A percentile compares a stretch with the other conserved stretches of the same genome.
Evolutionary conservation across 257 asterid species (phyloP).

Genomic region (Nyctanthes arbortristis): DNA sequence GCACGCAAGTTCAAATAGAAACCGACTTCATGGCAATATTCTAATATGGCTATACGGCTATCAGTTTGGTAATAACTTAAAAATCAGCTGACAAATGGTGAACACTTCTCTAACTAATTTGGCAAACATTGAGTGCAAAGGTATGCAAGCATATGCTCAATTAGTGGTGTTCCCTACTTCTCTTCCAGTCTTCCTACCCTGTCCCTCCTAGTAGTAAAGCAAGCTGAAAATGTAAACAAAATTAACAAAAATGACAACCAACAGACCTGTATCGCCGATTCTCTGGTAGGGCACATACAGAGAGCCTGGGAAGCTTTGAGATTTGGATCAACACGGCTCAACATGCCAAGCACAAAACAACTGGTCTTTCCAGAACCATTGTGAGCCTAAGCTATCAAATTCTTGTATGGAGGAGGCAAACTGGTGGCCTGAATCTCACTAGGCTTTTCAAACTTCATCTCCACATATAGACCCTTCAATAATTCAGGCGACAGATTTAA

Average conservation of each 20-base stretch:
- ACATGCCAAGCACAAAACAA: constrained; percentile 95
- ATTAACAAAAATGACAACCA: constrained; percentile 9
- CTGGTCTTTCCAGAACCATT: constrained; percentile 98
- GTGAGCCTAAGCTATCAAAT: constrained; percentile 94
- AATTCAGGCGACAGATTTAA: constrained; percentile 67
- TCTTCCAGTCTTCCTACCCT: neutral
- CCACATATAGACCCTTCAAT: constrained; percentile 79
- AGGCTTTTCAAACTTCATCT: constrained; percentile 83
- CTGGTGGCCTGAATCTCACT: constrained; percentile 81
- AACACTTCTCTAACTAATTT: too few species aligned
- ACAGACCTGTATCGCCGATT: constrained; percentile 87
- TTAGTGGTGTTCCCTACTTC: neutral
- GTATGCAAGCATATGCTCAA: neutral
- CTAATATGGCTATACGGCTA: neutral
- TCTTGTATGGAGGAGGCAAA: constrained; percentile 84
- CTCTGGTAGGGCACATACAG: constrained; percentile 96
- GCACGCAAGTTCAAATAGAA: neutral
- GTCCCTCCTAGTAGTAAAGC: neutral
- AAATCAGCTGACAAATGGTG: too few species aligned
- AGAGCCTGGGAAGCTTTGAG: constrained; percentile 82
- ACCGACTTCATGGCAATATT: constrained; percentile 2
- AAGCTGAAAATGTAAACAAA: neutral
- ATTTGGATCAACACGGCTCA: constrained; percentile 84
- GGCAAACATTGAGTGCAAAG: too few species aligned
- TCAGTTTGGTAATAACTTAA: neutral